phyloP scores from a whole-genome alignment of 192 early-diverging fungal species.

The Glomus cerebriforme region DNA sequence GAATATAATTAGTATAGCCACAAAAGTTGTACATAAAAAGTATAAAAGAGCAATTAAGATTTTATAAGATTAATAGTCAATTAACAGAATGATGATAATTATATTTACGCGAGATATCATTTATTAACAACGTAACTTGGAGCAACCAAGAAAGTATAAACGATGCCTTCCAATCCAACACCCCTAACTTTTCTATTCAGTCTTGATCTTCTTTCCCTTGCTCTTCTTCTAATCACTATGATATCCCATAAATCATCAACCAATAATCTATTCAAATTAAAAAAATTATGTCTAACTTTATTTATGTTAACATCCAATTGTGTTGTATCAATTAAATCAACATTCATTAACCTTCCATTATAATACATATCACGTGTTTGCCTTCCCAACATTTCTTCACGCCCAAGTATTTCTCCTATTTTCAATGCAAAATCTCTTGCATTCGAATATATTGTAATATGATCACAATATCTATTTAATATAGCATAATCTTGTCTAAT shows the following conservation, averaged over 20 bases:
- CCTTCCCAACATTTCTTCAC: constrained; percentile 34
- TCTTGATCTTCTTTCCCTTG: constrained; percentile 37
- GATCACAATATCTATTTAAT: constrained; percentile 39
- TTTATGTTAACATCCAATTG: constrained; percentile 47
- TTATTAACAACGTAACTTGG: constrained; percentile 50
- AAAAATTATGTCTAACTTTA: constrained; percentile 46
- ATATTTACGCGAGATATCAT: constrained; percentile 1
- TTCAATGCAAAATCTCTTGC: constrained; percentile 38
- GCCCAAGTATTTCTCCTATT: constrained; percentile 32
- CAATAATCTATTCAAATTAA: constrained; percentile 44
- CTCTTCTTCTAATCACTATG: constrained; percentile 38
- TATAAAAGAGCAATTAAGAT: too few relatives aligned
- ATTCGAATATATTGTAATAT: constrained; percentile 44
- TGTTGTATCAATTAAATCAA: constrained; percentile 47
- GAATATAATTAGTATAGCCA: too few relatives aligned
- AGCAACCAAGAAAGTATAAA: constrained; percentile 45
- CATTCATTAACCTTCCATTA: constrained; percentile 37
- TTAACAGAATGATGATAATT: background rate
- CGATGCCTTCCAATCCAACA: constrained; percentile 34
- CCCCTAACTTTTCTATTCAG: constrained; percentile 37
- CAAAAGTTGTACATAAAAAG: too few relatives aligned
- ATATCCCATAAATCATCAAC: constrained; percentile 47
- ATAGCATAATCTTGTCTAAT: constrained; percentile 39
- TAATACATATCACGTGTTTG: constrained; percentile 35
- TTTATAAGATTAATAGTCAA: too few relatives aligned